A percentile compares a stretch with the other conserved stretches of the same genome.
These are phyloP conservation scores for Kickxella alabastrina DNA, from an alignment of 192 early-diverging fungal species.

Conservation along the genomic window DNA sequence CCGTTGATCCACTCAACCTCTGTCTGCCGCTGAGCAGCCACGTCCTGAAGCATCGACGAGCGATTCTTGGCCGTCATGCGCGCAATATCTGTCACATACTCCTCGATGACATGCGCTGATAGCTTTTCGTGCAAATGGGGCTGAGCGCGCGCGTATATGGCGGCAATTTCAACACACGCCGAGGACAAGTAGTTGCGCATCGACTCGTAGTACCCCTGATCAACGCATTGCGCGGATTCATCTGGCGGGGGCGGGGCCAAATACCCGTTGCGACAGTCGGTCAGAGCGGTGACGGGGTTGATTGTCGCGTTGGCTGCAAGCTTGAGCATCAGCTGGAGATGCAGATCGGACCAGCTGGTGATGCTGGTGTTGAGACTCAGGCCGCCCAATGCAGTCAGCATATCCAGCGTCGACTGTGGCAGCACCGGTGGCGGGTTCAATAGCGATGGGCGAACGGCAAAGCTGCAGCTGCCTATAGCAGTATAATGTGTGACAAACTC, in stretches of 20 bases:
- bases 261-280: constrained; percentile 56
- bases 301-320: constrained; percentile 63
- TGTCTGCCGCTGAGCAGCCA: constrained; percentile 38
- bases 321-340: constrained; percentile 53
- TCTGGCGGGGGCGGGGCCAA: constrained; percentile 27
- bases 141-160: constrained; percentile 35
- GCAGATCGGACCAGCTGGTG: constrained; percentile 45
- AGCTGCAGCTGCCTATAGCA: constrained; percentile 52
- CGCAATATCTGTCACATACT: constrained; percentile 36
- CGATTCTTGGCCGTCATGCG: constrained; percentile 47
- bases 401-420: constrained; percentile 14
- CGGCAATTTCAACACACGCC: constrained; percentile 32
- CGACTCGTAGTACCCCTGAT: constrained; percentile 8
- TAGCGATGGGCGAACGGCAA: constrained; percentile 35
- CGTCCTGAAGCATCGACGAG: constrained; percentile 55
- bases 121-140: constrained; percentile 37
- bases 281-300: constrained; percentile 62
- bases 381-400: constrained; percentile 20
- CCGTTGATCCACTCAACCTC: constrained; percentile 59
- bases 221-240: constrained; percentile 2
- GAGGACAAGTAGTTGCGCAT: constrained; percentile 20
- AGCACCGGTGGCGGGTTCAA: constrained; percentile 4
- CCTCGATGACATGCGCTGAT: constrained; percentile 27
- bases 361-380: constrained; percentile 31
- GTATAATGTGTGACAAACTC: constrained; percentile 57